Conservation (phyloP, 495 filamentous ascomycete species). For the Penicillium lividum region DNA sequence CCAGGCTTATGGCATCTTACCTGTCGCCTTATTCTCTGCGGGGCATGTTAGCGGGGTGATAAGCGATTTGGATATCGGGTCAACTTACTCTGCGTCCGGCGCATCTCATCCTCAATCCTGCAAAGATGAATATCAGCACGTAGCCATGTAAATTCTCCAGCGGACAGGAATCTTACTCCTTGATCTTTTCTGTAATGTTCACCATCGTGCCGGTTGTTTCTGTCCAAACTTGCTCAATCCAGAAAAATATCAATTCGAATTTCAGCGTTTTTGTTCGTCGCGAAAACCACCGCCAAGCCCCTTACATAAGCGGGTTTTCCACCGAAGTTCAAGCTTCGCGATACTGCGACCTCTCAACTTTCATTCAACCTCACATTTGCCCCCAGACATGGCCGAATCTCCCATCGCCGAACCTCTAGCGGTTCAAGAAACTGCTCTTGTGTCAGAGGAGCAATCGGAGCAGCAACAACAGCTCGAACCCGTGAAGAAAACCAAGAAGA, state of each 20-base stretch:
- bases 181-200: conserved; percentile 99
- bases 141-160: conserved; percentile 3
- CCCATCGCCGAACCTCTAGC: conserved; percentile 20
- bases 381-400: conserved; percentile 35
- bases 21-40: conserved; percentile 98
- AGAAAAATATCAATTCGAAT: background rate
- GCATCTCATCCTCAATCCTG: conserved; percentile 99
- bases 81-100: conserved; percentile 85
- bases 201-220: conserved; percentile 74
- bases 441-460: conserved; percentile 23
- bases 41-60: conserved; percentile 41
- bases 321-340: conserved; percentile 5
- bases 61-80: conserved; percentile 13
- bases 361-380: conserved; percentile 6
- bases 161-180: conserved; percentile 65
- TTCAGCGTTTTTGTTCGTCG: conserved; percentile 7
- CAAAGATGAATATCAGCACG: conserved; percentile 15
- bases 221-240: conserved; percentile 29
- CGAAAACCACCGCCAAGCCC: conserved; percentile 24
- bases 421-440: conserved; percentile 25
- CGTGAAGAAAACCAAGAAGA: conserved; percentile 53
- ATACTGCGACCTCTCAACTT: conserved; percentile 11
- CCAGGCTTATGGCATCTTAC: conserved; percentile 49
- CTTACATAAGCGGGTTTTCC: background rate
- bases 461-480: conserved; percentile 23